Conservation (phyloP, 2,329 filamentous ascomycete species). For the Beauveria sp. region DNA sequence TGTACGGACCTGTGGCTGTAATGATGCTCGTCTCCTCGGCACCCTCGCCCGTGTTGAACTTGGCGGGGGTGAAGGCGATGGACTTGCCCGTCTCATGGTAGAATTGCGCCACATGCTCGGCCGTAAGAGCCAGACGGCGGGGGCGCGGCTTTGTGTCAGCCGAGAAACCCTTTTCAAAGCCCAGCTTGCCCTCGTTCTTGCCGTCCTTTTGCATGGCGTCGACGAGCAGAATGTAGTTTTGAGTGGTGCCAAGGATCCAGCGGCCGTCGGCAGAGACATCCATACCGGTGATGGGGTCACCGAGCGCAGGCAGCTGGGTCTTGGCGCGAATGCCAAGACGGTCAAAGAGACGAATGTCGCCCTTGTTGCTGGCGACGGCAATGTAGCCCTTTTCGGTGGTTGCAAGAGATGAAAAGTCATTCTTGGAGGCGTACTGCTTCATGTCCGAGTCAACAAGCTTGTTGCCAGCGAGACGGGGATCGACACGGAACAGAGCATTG, state of each 20-base stretch:
- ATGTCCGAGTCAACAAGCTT: slow-evolving; percentile 90
- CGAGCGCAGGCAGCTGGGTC: slow-evolving; percentile 90
- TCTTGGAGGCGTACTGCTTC: slow-evolving; percentile 95
- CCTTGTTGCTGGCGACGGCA: slow-evolving; percentile 94
- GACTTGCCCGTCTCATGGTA: slow-evolving; percentile 88
- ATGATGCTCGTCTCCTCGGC: slow-evolving; percentile 87
- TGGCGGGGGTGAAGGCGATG: slow-evolving; percentile 81
- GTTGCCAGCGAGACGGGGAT: slow-evolving; percentile 80
- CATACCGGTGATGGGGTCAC: slow-evolving; percentile 88
- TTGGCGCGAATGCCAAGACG: slow-evolving; percentile 95
- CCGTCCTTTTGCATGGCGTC: slow-evolving; percentile 85
- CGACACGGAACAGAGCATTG: slow-evolving; percentile 89
- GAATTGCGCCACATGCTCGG: slow-evolving; percentile 92
- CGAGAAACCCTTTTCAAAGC: slow-evolving; percentile 87
- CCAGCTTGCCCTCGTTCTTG: slow-evolving; percentile 97
- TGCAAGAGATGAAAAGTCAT: slow-evolving; percentile 89
- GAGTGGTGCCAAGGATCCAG: slow-evolving; percentile 90
- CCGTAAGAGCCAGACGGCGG: slow-evolving; percentile 78
- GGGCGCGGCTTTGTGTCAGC: slow-evolving; percentile 93
- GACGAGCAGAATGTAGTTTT: slow-evolving; percentile 89
- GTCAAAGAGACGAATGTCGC: slow-evolving; percentile 94
- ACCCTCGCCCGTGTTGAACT: slow-evolving; percentile 85
- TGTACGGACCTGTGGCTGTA: slow-evolving; percentile 91
- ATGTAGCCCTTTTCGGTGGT: slow-evolving; percentile 97
- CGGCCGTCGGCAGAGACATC: slow-evolving; percentile 93